These are phyloP conservation scores for Hypomontagnella monticulosa DNA, from an alignment of 495 filamentous ascomycete species.

Conservation along the genomic window DNA sequence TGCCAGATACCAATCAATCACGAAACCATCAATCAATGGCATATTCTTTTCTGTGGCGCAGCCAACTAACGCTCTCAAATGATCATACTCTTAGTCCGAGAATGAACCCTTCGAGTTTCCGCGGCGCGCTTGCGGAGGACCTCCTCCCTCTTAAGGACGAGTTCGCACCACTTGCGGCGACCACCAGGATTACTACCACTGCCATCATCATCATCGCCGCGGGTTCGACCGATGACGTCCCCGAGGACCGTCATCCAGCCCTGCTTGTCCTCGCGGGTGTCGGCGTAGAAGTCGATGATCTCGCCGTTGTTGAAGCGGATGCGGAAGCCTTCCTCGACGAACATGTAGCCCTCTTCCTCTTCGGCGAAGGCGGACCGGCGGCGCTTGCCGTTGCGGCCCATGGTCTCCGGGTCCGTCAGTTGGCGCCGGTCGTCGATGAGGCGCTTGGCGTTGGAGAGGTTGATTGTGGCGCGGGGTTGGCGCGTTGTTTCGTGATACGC, in stretches of 20 bases:
- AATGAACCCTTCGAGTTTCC: slow-evolving; percentile 56
- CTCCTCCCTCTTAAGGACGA: slow-evolving; percentile 75
- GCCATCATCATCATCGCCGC: slow-evolving; percentile 48
- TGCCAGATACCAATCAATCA: slow-evolving; percentile 19
- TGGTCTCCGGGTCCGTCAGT: slow-evolving; percentile 80
- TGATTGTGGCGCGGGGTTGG: slow-evolving; percentile 95
- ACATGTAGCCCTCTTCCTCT: slow-evolving; percentile 99
- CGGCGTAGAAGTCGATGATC: slow-evolving; percentile 98
- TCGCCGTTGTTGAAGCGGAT: slow-evolving; percentile 98
- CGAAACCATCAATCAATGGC: too few relatives aligned
- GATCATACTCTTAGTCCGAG: slow-evolving; percentile 65
- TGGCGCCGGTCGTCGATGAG: slow-evolving; percentile 92
- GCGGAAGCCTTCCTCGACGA: slow-evolving; percentile 98
- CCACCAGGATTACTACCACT: slow-evolving; percentile 47
- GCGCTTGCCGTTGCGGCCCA: slow-evolving; percentile 76
- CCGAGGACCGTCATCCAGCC: slow-evolving; percentile 93
- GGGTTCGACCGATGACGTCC: slow-evolving; percentile 77
- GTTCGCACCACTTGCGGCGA: slow-evolving; percentile 80
- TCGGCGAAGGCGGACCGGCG: slow-evolving; percentile 96
- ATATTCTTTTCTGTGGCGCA: slow-evolving; percentile 11
- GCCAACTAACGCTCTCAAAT: slow-evolving; percentile 46
- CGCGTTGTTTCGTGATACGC: slow-evolving; percentile 96
- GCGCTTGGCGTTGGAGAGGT: slow-evolving; percentile 90
- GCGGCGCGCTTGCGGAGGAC: slow-evolving; percentile 50
- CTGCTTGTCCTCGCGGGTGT: slow-evolving; percentile 83